Evolutionary conservation across 1,284 basidiomycete species (phyloP).

Genomic region (Fomitopsis pinicola): DNA sequence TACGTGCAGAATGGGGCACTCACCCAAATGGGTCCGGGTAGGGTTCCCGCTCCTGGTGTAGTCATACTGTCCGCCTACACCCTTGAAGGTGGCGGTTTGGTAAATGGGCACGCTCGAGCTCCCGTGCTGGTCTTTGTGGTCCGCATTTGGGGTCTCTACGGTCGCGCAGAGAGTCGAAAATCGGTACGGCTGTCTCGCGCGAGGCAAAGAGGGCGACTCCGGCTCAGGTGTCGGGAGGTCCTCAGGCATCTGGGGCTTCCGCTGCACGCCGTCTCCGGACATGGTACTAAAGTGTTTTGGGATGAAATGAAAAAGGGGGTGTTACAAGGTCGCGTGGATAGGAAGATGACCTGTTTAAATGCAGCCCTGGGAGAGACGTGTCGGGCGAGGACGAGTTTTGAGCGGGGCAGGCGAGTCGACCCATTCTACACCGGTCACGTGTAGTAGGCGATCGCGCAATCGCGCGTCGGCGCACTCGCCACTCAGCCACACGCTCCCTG

Average conservation of each 20-base stretch:
- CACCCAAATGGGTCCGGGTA: conserved; percentile 90
- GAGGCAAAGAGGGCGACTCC: conserved; percentile 53
- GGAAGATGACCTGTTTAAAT: background rate
- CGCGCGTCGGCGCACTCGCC: background rate
- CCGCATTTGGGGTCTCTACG: conserved; percentile 69
- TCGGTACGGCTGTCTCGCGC: conserved; percentile 65
- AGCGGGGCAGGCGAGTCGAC: background rate
- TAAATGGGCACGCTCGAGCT: conserved; percentile 96
- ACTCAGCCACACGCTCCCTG: background rate
- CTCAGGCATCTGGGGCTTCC: conserved; percentile 1
- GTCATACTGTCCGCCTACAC: conserved; percentile 86
- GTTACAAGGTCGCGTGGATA: background rate
- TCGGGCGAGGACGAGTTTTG: background rate
- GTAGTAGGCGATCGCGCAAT: background rate
- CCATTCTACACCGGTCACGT: background rate
- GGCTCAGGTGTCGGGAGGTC: conserved; percentile 72
- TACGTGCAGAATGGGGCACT: conserved; percentile 22
- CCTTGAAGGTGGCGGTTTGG: conserved; percentile 98
- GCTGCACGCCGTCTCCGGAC: background rate
- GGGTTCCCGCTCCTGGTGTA: conserved; percentile 97
- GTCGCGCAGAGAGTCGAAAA: conserved; percentile 90
- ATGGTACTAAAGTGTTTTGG: background rate
- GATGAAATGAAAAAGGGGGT: background rate
- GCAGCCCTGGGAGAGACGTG: background rate
- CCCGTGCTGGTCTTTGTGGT: conserved; percentile 94